A percentile compares a stretch with the other conserved stretches of the same genome.
Evolutionary conservation across 1,139 yeast genomes (phyloP).

Genomic region (Sugiyamaella grinbergsii): DNA sequence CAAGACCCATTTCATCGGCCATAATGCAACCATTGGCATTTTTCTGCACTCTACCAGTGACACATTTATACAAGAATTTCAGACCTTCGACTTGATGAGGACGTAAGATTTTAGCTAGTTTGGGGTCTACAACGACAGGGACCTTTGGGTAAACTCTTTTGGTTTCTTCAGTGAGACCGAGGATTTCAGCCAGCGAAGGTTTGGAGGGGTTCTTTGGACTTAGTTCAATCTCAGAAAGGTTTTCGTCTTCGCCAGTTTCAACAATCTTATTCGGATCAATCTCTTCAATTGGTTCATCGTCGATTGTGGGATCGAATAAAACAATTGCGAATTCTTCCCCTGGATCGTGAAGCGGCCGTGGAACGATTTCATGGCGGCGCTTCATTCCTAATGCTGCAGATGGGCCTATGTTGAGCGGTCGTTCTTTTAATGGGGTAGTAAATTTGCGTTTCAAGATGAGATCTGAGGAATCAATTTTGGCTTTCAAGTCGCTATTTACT

Average conservation of each 20-base stretch:
- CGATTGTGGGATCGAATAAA: slow-evolving; percentile 91
- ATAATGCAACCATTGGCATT: slow-evolving; percentile 94
- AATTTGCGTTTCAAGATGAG: slow-evolving; percentile 39
- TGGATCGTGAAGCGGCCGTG: slow-evolving; percentile 92
- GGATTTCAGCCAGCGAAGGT: slow-evolving; percentile 73
- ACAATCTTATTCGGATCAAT: slow-evolving; percentile 23
- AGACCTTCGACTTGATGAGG: slow-evolving; percentile 99
- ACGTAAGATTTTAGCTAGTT: slow-evolving; percentile 75
- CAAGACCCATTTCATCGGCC: slow-evolving; percentile 99
- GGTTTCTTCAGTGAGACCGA: slow-evolving; percentile 62
- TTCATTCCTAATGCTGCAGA: slow-evolving; percentile 85
- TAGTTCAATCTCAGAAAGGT: slow-evolving; percentile 1
- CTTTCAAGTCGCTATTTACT: slow-evolving; percentile 23
- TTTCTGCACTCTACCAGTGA: slow-evolving; percentile 83
- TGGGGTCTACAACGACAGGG: slow-evolving; percentile 96
- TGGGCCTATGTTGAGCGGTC: slow-evolving; percentile 46
- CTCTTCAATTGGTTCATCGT: slow-evolving; percentile 43
- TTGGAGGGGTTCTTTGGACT: slow-evolving; percentile 2
- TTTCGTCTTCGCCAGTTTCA: slow-evolving; percentile 22
- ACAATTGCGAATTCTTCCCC: slow-evolving; percentile 92
- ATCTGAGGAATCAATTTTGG: slow-evolving; percentile 24
- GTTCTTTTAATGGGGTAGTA: slow-evolving; percentile 44
- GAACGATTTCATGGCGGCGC: slow-evolving; percentile 67
- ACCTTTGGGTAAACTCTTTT: slow-evolving; percentile 55
- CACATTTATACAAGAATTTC: slow-evolving; percentile 82